Evolutionary conservation across 306 rosid genomes (phyloP).

Genomic region (Corylus heterophylla): DNA sequence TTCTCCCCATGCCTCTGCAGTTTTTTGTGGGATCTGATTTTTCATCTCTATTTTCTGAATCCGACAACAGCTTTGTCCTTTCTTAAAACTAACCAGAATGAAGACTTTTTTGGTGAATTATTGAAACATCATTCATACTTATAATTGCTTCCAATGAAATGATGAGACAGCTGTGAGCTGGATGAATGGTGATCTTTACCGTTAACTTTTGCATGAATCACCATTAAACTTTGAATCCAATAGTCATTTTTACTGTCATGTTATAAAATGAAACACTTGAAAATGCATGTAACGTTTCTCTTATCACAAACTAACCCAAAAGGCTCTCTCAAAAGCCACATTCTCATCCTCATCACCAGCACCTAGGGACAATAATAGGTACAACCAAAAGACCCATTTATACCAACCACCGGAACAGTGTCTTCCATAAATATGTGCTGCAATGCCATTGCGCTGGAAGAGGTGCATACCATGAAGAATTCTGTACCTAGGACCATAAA

Average conservation of each 20-base stretch:
- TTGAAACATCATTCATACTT: constrained; percentile 12
- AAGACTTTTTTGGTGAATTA: neutral
- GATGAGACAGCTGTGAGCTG: constrained; percentile 57
- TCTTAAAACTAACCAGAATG: constrained; percentile 8
- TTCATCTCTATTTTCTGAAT: constrained; percentile 51
- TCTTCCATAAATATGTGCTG: neutral
- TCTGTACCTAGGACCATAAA: neutral
- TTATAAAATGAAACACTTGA: too few relatives aligned
- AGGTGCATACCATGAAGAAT: neutral
- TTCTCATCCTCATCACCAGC: neutral
- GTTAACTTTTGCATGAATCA: too few relatives aligned
- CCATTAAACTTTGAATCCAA: too few relatives aligned
- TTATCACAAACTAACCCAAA: neutral
- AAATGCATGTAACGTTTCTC: neutral
- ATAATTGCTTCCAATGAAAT: constrained; percentile 8
- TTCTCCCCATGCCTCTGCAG: constrained; percentile 85
- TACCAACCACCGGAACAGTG: neutral
- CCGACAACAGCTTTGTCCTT: constrained; percentile 47
- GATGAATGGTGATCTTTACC: constrained; percentile 34
- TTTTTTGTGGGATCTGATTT: constrained; percentile 71
- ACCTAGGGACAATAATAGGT: neutral
- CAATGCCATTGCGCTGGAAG: neutral
- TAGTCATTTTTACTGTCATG: too few relatives aligned
- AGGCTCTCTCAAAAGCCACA: neutral
- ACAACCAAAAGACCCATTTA: neutral